phyloP scores from a whole-genome alignment of 2,329 filamentous ascomycete genomes.

The Penicillium sp. region DNA sequence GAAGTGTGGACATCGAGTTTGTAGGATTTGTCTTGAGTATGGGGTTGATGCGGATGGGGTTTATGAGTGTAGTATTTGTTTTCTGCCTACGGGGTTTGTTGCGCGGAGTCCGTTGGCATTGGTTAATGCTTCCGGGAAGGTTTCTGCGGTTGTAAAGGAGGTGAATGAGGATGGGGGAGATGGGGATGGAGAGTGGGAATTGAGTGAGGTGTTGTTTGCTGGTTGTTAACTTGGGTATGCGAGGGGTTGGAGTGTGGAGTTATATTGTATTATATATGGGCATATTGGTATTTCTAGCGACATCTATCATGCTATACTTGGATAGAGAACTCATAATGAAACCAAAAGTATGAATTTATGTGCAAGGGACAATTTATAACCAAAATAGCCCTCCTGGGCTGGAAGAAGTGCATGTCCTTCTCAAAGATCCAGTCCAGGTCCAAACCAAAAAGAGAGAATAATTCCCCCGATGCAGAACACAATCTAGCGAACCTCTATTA shows the following conservation, averaged over 20 bases:
- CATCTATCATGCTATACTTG: neutral
- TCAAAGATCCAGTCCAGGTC: neutral
- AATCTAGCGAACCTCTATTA: slow-evolving; percentile 1
- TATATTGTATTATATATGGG: neutral
- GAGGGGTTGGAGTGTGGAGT: neutral
- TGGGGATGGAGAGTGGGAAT: neutral
- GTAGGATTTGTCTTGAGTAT: slow-evolving; percentile 20
- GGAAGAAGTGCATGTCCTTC: neutral
- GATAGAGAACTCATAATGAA: neutral
- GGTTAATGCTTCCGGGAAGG: too few relatives aligned
- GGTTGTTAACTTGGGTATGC: neutral
- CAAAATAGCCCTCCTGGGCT: neutral
- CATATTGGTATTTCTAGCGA: neutral
- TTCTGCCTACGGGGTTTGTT: slow-evolving; percentile 16
- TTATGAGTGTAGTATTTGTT: slow-evolving; percentile 25
- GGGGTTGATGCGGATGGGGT: slow-evolving; percentile 9
- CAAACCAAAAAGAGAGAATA: neutral
- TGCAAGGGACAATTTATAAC: slow-evolving; percentile 1
- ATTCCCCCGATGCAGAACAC: neutral
- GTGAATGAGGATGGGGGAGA: neutral
- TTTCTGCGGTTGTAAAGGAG: too few relatives aligned
- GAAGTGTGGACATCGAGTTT: slow-evolving; percentile 24
- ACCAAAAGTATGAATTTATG: slow-evolving; percentile 1
- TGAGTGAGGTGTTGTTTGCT: neutral
- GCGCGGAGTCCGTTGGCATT: slow-evolving; percentile 6